Conservation (phyloP, 306 rosid species). For the Inga oerstediana region DNA sequence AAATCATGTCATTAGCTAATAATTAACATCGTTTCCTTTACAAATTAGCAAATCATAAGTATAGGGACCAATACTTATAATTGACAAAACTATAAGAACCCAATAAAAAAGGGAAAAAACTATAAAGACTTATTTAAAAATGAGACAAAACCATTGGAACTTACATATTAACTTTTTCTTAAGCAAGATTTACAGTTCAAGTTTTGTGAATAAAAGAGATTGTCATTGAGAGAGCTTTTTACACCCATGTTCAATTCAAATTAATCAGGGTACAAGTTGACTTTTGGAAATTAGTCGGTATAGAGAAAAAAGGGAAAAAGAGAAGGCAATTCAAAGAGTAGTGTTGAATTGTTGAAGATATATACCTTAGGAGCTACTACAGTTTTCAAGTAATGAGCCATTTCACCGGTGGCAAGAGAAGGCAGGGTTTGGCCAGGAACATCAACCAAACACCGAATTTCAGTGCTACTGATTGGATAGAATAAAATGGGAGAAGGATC, state of each 20-base stretch:
- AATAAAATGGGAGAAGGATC: conserved; percentile 68
- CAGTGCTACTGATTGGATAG: conserved; percentile 68
- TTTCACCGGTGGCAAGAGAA: conserved; percentile 59
- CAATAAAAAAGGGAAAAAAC: too few species aligned
- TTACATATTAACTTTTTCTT: too few species aligned
- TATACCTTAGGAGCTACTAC: conserved; percentile 69
- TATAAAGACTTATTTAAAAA: too few species aligned
- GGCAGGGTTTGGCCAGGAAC: conserved; percentile 70
- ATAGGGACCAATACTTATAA: too few species aligned
- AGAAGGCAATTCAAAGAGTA: background rate
- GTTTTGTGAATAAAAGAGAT: too few species aligned
- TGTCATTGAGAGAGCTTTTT: background rate
- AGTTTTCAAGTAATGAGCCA: conserved; percentile 61
- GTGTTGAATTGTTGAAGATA: background rate
- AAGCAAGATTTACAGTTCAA: background rate
- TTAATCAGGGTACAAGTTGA: background rate
- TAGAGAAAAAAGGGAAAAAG: background rate
- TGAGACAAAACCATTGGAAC: too few species aligned
- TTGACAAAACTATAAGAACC: too few species aligned
- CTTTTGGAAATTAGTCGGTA: background rate
- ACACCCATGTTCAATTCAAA: background rate
- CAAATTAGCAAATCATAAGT: too few species aligned
- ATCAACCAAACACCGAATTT: conserved; percentile 69
- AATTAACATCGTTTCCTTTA: too few species aligned
- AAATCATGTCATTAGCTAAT: too few species aligned